Percentiles rank a stretch among this genome's conserved stretches.
Evolutionary conservation across 345 rosid species (phyloP).

Genomic region (Moricandia moricandioides): DNA sequence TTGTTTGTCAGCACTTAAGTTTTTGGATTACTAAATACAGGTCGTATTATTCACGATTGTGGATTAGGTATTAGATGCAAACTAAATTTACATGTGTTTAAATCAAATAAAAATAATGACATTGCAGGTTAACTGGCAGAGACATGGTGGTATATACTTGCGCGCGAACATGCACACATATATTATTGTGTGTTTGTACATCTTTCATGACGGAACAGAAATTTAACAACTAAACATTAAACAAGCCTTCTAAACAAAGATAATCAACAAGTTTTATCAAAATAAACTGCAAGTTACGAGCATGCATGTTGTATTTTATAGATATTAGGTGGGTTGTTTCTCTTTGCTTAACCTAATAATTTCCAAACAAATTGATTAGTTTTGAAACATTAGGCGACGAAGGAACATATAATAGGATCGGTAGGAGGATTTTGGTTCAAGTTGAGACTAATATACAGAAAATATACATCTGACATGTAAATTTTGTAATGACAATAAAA

Average conservation of each 20-base stretch:
- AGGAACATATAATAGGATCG: not conserved
- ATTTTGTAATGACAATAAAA: not conserved
- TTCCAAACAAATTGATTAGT: not conserved
- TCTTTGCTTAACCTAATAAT: conserved; percentile 31
- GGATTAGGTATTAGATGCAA: too few species aligned
- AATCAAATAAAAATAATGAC: too few species aligned
- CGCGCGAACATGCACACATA: not conserved
- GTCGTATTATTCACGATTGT: too few species aligned
- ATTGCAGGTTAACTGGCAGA: too few species aligned
- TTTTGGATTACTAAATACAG: too few species aligned
- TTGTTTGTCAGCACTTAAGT: too few species aligned
- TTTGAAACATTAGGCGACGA: conserved; percentile 20
- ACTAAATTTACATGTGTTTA: too few species aligned
- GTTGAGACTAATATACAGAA: not conserved
- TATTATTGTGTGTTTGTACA: conserved; percentile 4
- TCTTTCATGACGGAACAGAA: conserved; percentile 3
- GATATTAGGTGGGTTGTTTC: conserved; percentile 31
- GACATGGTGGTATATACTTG: not conserved
- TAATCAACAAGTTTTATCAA: conserved; percentile 23
- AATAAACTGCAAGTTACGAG: conserved; percentile 19
- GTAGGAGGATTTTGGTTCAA: not conserved
- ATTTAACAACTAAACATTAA: conserved; percentile 20
- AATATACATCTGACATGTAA: not conserved
- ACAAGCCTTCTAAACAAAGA: conserved; percentile 20
- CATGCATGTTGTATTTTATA: conserved; percentile 1